These are phyloP conservation scores for Kuraishia piskuri DNA, from an alignment of 805 yeast species.

Conservation along the genomic window DNA sequence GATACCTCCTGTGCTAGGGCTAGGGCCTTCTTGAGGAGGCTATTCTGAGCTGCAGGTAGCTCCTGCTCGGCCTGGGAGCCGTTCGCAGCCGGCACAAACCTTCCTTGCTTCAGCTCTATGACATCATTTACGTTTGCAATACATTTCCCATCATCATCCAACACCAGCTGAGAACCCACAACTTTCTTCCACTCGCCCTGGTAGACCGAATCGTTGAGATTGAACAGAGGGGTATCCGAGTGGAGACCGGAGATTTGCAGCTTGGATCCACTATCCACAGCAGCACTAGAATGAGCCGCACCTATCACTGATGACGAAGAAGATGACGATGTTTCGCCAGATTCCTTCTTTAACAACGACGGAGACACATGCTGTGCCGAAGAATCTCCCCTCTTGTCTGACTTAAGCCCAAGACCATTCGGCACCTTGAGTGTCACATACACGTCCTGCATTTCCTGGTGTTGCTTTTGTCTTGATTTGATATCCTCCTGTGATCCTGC, in stretches of 20 bases:
- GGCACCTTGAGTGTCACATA: constrained; percentile 19
- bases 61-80: background rate
- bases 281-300: background rate
- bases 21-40: background rate
- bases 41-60: background rate
- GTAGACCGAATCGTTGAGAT: constrained; percentile 50
- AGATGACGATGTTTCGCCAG: background rate
- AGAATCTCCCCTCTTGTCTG: background rate
- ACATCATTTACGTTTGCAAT: constrained; percentile 21
- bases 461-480: background rate
- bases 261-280: constrained; percentile 5
- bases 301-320: background rate
- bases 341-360: background rate
- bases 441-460: constrained; percentile 11
- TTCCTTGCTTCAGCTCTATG: constrained; percentile 21
- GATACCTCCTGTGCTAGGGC: background rate
- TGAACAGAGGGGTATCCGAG: constrained; percentile 44
- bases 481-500: constrained; percentile 90
- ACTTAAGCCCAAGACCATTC: background rate
- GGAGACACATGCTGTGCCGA: background rate
- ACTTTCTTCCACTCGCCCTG: constrained; percentile 71
- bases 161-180: constrained; percentile 61
- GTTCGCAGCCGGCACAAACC: constrained; percentile 13
- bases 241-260: constrained; percentile 51
- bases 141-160: constrained; percentile 26